phyloP scores from a whole-genome alignment of 164 flowering plant genomes.

The Platanus orientalis region DNA sequence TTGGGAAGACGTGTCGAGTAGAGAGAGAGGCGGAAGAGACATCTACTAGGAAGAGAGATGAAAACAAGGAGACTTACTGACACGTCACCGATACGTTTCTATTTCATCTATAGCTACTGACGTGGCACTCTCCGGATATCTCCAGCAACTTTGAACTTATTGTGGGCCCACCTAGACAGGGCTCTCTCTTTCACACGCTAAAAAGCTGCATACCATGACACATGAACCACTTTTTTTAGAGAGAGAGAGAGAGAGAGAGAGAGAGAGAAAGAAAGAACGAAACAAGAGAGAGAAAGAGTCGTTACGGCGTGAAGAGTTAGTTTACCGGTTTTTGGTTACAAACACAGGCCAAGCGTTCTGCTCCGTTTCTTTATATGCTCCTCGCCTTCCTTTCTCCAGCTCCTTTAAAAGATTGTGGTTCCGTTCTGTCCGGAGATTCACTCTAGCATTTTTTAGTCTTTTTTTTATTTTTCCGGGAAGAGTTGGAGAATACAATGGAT shows the following conservation, averaged over 20 bases:
- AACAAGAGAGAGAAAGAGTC: too few species aligned
- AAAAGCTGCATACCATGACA: not conserved
- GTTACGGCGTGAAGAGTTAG: slow-evolving; percentile 7
- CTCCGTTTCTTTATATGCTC: not conserved
- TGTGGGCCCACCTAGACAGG: not conserved
- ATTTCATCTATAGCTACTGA: not conserved
- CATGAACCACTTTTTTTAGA: too few species aligned
- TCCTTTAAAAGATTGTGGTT: slow-evolving; percentile 22
- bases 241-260: not conserved
- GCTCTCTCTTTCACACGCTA: not conserved
- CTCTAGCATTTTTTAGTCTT: not conserved
- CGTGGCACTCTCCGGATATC: not conserved
- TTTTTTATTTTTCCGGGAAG: not conserved
- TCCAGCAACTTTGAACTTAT: not conserved
- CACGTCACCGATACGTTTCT: not conserved
- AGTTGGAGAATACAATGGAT: slow-evolving; percentile 41
- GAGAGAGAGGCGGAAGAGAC: not conserved
- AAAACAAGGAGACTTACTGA: not conserved
- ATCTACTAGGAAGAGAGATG: too few species aligned
- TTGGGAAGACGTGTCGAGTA: not conserved
- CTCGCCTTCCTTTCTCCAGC: too few species aligned
- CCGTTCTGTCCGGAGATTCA: not conserved
- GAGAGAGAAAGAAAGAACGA: not conserved
- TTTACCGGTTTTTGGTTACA: slow-evolving; percentile 14
- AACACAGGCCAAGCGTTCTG: slow-evolving; percentile 4